phyloP scores from a whole-genome alignment of 2,329 filamentous ascomycete genomes.

The Hypoxylon sp. region DNA sequence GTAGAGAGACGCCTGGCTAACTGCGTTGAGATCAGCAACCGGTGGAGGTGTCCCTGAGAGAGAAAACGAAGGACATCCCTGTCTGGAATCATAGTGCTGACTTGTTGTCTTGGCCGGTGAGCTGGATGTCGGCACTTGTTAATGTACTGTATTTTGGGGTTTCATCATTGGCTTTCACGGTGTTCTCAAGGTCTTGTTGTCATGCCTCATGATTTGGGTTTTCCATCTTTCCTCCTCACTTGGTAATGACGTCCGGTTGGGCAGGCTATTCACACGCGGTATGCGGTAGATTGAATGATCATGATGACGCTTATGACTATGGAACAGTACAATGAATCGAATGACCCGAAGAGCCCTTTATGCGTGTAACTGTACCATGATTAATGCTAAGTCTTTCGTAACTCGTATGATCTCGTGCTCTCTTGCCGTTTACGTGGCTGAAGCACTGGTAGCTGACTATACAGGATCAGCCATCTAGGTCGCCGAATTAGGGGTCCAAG shows the following conservation, averaged over 20 bases:
- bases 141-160: constrained; percentile 39
- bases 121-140: constrained; percentile 38
- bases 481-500: constrained; percentile 24
- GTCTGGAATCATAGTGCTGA: constrained; percentile 25
- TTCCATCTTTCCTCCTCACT: constrained; percentile 43
- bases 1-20: constrained; percentile 46
- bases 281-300: constrained; percentile 49
- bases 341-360: constrained; percentile 40
- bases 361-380: constrained; percentile 17
- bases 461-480: constrained; percentile 29
- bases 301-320: constrained; percentile 51
- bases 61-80: constrained; percentile 13
- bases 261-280: constrained; percentile 40
- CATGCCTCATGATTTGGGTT: constrained; percentile 40
- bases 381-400: constrained; percentile 14
- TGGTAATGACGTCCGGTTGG: constrained; percentile 47
- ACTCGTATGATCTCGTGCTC: constrained; percentile 34
- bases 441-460: constrained; percentile 28
- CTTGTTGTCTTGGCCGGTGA: constrained; percentile 30
- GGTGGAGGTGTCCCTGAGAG: constrained; percentile 16
- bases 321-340: constrained; percentile 52
- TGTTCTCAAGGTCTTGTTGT: constrained; percentile 37
- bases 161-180: constrained; percentile 34
- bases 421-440: constrained; percentile 40
- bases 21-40: constrained; percentile 34